Percentiles rank a stretch among this genome's conserved stretches.
Conservation (phyloP, 306 rosid species). For the Styphnolobium japonicum region DNA sequence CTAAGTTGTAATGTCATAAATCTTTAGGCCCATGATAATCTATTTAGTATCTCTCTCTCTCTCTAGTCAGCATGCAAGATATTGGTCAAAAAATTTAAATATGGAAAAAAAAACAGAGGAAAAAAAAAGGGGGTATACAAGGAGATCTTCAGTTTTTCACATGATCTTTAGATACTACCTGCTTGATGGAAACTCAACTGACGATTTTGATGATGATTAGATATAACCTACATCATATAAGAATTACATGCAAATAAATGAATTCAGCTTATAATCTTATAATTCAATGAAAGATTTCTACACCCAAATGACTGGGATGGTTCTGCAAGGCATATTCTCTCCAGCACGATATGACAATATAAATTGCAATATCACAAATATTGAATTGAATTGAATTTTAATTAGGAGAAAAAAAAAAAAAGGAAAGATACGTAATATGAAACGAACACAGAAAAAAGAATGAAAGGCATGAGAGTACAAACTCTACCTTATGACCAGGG, state of each 20-base stretch:
- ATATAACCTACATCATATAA: background rate
- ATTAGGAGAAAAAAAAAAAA: background rate
- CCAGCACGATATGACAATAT: too few species aligned
- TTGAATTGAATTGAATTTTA: background rate
- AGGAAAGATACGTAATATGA: background rate
- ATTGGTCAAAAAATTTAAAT: background rate
- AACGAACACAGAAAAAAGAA: background rate
- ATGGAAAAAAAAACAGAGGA: too few species aligned
- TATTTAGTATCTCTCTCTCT: background rate
- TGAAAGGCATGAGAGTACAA: background rate
- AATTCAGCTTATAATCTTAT: background rate
- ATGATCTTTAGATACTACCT: background rate
- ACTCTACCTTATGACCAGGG: slow-evolving; percentile 13
- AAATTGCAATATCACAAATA: background rate
- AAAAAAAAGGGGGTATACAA: background rate
- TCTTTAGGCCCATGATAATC: background rate
- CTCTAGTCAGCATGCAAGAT: background rate
- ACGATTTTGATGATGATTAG: background rate
- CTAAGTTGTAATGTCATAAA: background rate
- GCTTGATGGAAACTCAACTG: background rate
- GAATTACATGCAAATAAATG: slow-evolving; percentile 12
- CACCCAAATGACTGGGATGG: background rate
- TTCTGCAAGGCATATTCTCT: background rate
- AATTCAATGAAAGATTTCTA: background rate
- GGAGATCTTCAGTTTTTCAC: background rate